These are phyloP conservation scores for Sporothrix humicola DNA, from an alignment of 2,329 filamentous ascomycete species.

Conservation along the genomic window DNA sequence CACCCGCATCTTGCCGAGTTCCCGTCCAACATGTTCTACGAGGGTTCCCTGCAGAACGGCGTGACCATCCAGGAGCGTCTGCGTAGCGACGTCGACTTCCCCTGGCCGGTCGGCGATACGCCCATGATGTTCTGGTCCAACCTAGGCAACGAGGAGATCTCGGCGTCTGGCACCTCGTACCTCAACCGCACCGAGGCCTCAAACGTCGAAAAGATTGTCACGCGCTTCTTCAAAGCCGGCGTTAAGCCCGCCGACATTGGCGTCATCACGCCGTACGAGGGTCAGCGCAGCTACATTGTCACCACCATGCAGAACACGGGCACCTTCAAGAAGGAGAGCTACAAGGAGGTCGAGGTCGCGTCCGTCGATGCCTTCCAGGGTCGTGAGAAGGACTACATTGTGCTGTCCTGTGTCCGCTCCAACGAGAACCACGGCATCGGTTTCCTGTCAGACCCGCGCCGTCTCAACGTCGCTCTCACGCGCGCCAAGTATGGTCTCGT, in stretches of 20 bases:
- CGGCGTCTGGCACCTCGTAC: conserved; percentile 95
- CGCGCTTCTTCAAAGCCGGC: conserved; percentile 97
- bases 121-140: conserved; percentile 99
- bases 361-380: conserved; percentile 99
- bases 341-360: conserved; percentile 98
- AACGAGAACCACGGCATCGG: conserved; percentile 99
- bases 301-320: conserved; percentile 99
- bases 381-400: conserved; percentile 98
- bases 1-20: conserved; percentile 97
- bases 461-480: conserved; percentile 95
- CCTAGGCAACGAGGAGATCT: conserved; percentile 95
- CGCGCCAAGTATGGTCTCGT: conserved; percentile 96
- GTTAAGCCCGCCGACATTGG: conserved; percentile 94
- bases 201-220: conserved; percentile 98
- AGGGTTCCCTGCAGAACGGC: conserved; percentile 94
- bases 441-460: conserved; percentile 95
- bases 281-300: conserved; percentile 96
- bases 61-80: conserved; percentile 88
- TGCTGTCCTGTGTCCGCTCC: conserved; percentile 94
- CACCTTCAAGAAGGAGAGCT: conserved; percentile 96
- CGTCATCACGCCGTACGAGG: conserved; percentile 98
- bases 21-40: conserved; percentile 99
- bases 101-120: conserved; percentile 90
- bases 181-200: conserved; percentile 96
- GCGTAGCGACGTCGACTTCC: conserved; percentile 93